phyloP scores from a whole-genome alignment of 1,284 basidiomycete species.

The Pseudozyma sp. region DNA sequence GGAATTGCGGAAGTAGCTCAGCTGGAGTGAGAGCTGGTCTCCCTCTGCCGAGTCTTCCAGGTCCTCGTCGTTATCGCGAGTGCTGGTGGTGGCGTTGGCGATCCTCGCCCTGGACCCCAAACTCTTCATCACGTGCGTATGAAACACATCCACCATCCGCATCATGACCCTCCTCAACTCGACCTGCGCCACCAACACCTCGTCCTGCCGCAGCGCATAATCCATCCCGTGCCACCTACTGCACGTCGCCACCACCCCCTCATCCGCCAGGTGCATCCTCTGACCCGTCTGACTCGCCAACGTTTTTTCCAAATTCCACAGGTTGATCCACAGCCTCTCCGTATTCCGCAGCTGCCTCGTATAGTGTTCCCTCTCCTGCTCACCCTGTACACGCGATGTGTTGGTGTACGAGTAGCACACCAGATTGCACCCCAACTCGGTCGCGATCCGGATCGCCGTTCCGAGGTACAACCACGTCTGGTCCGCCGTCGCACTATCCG shows the following conservation, averaged over 20 bases:
- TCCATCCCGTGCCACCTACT: conserved; percentile 39
- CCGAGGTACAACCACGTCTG: conserved; percentile 46
- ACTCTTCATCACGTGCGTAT: conserved; percentile 34
- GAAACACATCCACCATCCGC: conserved; percentile 27
- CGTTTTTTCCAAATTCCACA: conserved; percentile 54
- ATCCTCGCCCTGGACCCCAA: conserved; percentile 11
- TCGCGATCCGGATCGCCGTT: conserved; percentile 46
- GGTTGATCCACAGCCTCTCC: conserved; percentile 49
- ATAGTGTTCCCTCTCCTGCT: conserved; percentile 27
- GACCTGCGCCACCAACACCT: conserved; percentile 48
- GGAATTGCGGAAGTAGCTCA: conserved; percentile 35
- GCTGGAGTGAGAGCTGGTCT: conserved; percentile 35
- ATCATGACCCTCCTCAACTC: conserved; percentile 46
- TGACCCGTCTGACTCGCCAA: conserved; percentile 48
- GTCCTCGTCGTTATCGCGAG: neutral
- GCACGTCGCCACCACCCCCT: conserved; percentile 46
- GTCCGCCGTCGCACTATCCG: conserved; percentile 37
- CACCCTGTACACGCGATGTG: neutral
- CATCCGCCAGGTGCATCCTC: conserved; percentile 47
- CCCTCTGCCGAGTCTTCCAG: conserved; percentile 7
- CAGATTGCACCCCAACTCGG: conserved; percentile 50
- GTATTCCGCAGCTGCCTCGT: conserved; percentile 49
- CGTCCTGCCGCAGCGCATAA: conserved; percentile 40
- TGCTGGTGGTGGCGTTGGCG: neutral
- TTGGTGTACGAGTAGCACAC: conserved; percentile 35